phyloP scores from a whole-genome alignment of 2,329 filamentous ascomycete genomes.

The Coniochaeta hoffmannii region DNA sequence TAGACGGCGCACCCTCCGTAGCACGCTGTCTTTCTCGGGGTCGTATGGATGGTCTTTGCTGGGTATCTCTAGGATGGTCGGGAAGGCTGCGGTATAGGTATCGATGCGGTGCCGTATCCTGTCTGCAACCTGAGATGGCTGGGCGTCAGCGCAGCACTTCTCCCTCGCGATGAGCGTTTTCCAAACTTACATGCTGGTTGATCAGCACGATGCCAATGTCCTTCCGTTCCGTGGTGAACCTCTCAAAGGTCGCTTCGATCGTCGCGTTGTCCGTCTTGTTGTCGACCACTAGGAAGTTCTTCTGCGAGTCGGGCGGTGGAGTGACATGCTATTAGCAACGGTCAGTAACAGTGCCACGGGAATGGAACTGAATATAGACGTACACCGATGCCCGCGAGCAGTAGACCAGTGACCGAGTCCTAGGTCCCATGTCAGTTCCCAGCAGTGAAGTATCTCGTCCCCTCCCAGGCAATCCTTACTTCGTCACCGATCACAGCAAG shows the following conservation, averaged over 20 bases:
- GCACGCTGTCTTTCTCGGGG: slow-evolving; percentile 95
- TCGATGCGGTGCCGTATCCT: slow-evolving; percentile 87
- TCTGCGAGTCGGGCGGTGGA: slow-evolving; percentile 77
- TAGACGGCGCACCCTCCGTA: slow-evolving; percentile 69
- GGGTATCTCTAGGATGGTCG: slow-evolving; percentile 92
- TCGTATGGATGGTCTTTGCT: slow-evolving; percentile 99
- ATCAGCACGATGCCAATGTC: slow-evolving; percentile 96
- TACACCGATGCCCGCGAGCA: slow-evolving; percentile 93
- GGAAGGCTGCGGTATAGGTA: slow-evolving; percentile 88
- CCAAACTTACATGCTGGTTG: slow-evolving; percentile 77
- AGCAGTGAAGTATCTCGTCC: slow-evolving; percentile 6
- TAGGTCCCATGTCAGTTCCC: slow-evolving; percentile 30
- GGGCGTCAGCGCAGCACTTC: neutral
- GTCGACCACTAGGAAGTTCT: slow-evolving; percentile 98
- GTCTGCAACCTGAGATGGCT: slow-evolving; percentile 74
- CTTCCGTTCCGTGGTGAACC: slow-evolving; percentile 82
- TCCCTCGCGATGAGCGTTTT: neutral
- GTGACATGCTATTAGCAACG: slow-evolving; percentile 67
- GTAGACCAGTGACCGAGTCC: slow-evolving; percentile 93
- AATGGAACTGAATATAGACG: slow-evolving; percentile 15
- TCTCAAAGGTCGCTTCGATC: slow-evolving; percentile 86
- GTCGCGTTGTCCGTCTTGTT: slow-evolving; percentile 80
- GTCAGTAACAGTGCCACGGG: neutral
- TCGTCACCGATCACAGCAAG: slow-evolving; percentile 97
- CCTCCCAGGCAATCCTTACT: slow-evolving; percentile 38